These are phyloP conservation scores for Paraconiothyrium brasiliense DNA, from an alignment of 2,329 filamentous ascomycete genomes.

Conservation along the genomic window DNA sequence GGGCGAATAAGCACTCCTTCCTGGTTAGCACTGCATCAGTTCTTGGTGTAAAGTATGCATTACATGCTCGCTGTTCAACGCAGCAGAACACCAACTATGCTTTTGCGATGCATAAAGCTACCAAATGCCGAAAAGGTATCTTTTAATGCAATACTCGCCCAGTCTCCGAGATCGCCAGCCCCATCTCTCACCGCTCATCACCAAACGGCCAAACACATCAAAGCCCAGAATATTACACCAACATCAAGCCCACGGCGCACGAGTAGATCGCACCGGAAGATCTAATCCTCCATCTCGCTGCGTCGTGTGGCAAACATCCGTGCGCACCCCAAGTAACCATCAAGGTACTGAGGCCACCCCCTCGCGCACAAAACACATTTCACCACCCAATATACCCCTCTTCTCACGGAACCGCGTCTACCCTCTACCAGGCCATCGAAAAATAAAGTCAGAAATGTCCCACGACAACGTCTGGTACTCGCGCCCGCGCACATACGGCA, in stretches of 20 bases:
- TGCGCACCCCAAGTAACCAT: constrained; percentile 9
- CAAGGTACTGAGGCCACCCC: constrained; percentile 7
- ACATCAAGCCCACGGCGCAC: neutral
- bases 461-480: constrained; percentile 14
- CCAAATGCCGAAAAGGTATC: too few species aligned
- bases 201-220: neutral
- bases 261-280: neutral
- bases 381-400: neutral
- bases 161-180: too few species aligned
- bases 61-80: too few species aligned
- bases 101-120: too few species aligned
- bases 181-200: neutral
- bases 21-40: too few species aligned
- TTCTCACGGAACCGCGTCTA: neutral
- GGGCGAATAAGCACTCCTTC: too few species aligned
- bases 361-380: neutral
- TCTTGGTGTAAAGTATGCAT: too few species aligned
- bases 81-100: too few species aligned
- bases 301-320: neutral
- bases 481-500: constrained; percentile 86
- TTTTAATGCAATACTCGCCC: too few species aligned
- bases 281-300: neutral
- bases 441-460: neutral
- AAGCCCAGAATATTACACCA: neutral
- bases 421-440: neutral